A percentile compares a stretch with the other conserved stretches of the same genome.
Conservation (phyloP, 768 basidiomycete species). For the Boletus vinaceobasis region DNA sequence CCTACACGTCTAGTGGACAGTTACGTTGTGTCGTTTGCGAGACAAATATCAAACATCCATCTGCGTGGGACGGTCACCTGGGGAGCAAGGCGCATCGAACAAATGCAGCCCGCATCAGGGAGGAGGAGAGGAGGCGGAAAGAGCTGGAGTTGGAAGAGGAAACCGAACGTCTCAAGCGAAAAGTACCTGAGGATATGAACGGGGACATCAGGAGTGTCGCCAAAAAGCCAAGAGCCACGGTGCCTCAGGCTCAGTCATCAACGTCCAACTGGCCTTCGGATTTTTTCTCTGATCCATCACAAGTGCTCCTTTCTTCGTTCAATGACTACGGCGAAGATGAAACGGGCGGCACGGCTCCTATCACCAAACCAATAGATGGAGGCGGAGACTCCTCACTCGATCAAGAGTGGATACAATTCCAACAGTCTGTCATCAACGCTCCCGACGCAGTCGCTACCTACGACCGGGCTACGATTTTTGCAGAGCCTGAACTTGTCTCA, state of each 20-base stretch:
- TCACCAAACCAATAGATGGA: not conserved
- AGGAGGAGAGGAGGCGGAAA: slow-evolving; percentile 47
- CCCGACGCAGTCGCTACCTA: slow-evolving; percentile 48
- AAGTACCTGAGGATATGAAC: slow-evolving; percentile 22
- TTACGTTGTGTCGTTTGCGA: slow-evolving; percentile 68
- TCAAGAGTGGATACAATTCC: slow-evolving; percentile 71
- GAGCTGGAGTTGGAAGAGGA: slow-evolving; percentile 30
- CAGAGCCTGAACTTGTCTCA: slow-evolving; percentile 58
- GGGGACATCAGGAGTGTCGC: slow-evolving; percentile 21
- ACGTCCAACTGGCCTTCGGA: slow-evolving; percentile 50
- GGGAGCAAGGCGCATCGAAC: slow-evolving; percentile 77
- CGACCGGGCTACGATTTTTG: slow-evolving; percentile 66
- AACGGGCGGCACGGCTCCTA: slow-evolving; percentile 12
- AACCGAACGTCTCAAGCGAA: slow-evolving; percentile 36
- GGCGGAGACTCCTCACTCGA: slow-evolving; percentile 44
- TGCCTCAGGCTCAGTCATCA: slow-evolving; percentile 9
- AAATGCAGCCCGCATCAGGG: slow-evolving; percentile 55
- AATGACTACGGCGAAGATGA: slow-evolving; percentile 43
- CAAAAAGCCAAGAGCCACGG: slow-evolving; percentile 31
- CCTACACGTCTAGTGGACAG: slow-evolving; percentile 63
- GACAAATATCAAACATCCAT: slow-evolving; percentile 63
- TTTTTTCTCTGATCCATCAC: slow-evolving; percentile 80
- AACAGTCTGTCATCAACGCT: slow-evolving; percentile 54
- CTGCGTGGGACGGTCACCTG: slow-evolving; percentile 86
- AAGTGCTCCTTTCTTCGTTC: slow-evolving; percentile 37